Evolutionary conservation across 352 stramenopile genomes (phyloP), one percentile per base, ranked within the genome.

Genomic region (Phytopythium montanum): DNA sequence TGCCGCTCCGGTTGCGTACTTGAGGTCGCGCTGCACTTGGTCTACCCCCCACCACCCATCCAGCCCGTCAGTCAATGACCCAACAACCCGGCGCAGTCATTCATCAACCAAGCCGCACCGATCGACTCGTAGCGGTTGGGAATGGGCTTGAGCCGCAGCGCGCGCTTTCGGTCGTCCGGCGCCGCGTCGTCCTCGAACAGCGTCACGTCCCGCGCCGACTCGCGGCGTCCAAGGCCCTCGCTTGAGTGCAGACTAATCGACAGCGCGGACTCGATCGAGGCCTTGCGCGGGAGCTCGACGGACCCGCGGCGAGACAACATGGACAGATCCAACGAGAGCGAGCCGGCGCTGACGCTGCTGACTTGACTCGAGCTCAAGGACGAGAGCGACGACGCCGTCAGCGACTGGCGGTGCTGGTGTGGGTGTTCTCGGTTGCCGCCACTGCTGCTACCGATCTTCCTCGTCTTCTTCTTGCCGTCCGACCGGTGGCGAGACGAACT

Each of bases 111-210:
- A 0, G 6, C 5, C 38, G 12, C 26, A 59, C 54, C 54, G 26
- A 59, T 52, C 26, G 54, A 44, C 21, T 59, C 28, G 54, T 41
- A 59, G 54, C 39, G 54, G 18, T 59, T 59, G 18, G 52, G 52
- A 7, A 48, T 58, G 14, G 38, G 38, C n/a, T 41, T 38, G 0
- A 58, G 52, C 14, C 33, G n/a, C 6, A 19, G 21, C 7, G 44
- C 7, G 33, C 33, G 25, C 4, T 18, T 14, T 4, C 44, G 16
- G 16, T 45, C 52, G 18, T 31, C 16, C 19, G 9, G 4, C 18
- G 16, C 23, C 7, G 39, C 10, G 31, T 59, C 26, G 5, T 51
- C 33, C 38, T 59, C 54, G 16, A 19, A 31, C 18, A 19, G 16
- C 54, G n/a, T 19, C 16, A 36, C 16, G 13, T 58, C 38, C 25